A percentile compares a stretch with the other conserved stretches of the same genome.
phyloP scores from a whole-genome alignment of 495 filamentous ascomycete species.

The Penicillium egyptiacum region DNA sequence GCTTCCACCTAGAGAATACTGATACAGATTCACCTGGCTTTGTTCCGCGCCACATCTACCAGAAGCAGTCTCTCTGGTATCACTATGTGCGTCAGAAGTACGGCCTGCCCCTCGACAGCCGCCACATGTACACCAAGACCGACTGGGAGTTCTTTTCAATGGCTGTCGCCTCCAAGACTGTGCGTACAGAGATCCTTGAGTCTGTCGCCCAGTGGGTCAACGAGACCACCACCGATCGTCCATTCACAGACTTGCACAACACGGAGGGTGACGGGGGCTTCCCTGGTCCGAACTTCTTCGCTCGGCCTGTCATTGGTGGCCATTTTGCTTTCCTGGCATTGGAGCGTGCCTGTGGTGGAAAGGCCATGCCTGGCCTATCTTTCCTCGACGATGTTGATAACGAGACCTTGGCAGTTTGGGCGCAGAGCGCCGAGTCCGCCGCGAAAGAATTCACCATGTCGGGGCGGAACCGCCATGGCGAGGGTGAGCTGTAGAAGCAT shows the following conservation, averaged over 20 bases:
- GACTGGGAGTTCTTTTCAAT: conserved; percentile 94
- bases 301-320: conserved; percentile 81
- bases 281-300: conserved; percentile 71
- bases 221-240: conserved; percentile 74
- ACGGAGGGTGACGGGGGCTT: conserved; percentile 70
- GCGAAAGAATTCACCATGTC: conserved; percentile 21
- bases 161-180: conserved; percentile 65
- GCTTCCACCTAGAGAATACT: conserved; percentile 66
- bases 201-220: conserved; percentile 82
- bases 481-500: conserved; percentile 23
- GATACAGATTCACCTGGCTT: conserved; percentile 39
- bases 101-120: conserved; percentile 80
- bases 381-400: conserved; percentile 56
- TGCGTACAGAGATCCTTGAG: conserved; percentile 71
- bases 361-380: conserved; percentile 60
- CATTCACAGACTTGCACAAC: conserved; percentile 82
- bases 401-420: conserved; percentile 27
- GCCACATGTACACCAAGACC: conserved; percentile 87
- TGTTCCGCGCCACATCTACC: conserved; percentile 75
- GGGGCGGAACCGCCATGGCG: conserved; percentile 15
- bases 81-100: conserved; percentile 76
- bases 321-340: conserved; percentile 84
- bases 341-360: conserved; percentile 71
- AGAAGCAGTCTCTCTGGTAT: conserved; percentile 84
- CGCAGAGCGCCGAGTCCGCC: conserved; percentile 26